phyloP scores from a whole-genome alignment of 2,329 filamentous ascomycete species.

The Calycina herbarum region DNA sequence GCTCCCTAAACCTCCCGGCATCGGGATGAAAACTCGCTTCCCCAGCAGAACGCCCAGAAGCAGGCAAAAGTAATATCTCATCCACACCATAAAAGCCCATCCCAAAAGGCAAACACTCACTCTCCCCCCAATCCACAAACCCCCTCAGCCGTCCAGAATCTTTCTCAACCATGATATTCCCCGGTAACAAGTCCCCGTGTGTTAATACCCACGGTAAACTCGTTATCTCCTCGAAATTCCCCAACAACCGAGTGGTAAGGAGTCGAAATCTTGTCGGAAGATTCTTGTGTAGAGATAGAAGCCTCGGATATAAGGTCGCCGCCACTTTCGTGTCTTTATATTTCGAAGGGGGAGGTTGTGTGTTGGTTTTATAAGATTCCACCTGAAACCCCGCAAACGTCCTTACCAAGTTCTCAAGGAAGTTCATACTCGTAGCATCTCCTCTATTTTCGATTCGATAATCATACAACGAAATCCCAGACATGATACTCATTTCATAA shows the following conservation, averaged over 20 bases:
- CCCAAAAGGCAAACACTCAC: conserved; percentile 60
- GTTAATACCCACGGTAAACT: conserved; percentile 55
- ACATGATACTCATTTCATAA: conserved; percentile 46
- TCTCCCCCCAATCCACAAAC: conserved; percentile 65
- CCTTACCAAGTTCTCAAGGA: neutral
- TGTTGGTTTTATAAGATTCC: neutral
- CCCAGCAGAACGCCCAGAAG: conserved; percentile 40
- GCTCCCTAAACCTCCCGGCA: conserved; percentile 43
- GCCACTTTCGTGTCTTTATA: conserved; percentile 42
- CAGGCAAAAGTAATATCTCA: conserved; percentile 46
- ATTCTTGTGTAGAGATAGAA: conserved; percentile 39
- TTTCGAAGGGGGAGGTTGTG: conserved; percentile 5
- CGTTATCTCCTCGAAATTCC: conserved; percentile 41
- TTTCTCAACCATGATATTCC: conserved; percentile 55
- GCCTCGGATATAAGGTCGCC: conserved; percentile 42
- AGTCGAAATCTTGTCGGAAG: conserved; percentile 40
- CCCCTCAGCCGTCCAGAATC: conserved; percentile 49
- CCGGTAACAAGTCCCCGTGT: conserved; percentile 60
- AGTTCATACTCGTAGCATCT: neutral
- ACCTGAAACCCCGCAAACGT: neutral
- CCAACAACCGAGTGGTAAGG: conserved; percentile 27
- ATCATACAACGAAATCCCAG: conserved; percentile 41
- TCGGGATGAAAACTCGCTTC: conserved; percentile 43
- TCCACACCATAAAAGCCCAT: conserved; percentile 61
- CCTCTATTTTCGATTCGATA: conserved; percentile 31